Evolutionary conservation across 441 rosid species (phyloP), one percentile per base, ranked within the genome.

Genomic region (Gossypium gossypioides): DNA sequence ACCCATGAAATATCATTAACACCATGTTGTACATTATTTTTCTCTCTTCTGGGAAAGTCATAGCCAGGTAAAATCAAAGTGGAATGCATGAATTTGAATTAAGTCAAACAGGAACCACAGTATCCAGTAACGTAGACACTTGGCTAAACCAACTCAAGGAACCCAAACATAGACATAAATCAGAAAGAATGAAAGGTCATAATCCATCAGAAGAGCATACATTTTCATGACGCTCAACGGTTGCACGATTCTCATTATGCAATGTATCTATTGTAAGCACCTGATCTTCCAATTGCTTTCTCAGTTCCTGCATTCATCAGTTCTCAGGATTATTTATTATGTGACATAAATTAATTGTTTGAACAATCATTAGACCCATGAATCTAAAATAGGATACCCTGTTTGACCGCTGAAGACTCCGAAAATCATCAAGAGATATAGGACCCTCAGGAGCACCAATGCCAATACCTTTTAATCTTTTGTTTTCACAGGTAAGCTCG

Each of bases 381-480:
- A 61, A 51, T 34, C 40, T 32, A 72, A 69, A 34, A 44, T 56
- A 75, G 42, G 68, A 69, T 88, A 95, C 97, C 82, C 78, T 84
- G 78, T 95, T 95, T 21, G 97, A 91, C 64, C 92, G 91, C 71
- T 92, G 99, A 74, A 95, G 97, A 81, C 93, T 95, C 76, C 92
- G 86, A 79, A 95, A 95, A 89, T 95, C 97, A 85, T 91, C 96
- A 73, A 95, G 90, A 71, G 94, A 95, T 79, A 92, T 74, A 71
- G 99, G 99, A 75, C 97, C 99, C 76, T 91, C 94, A 29, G 91
- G 91, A 84, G 94, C 95, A 84, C 96, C 89, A 79, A 92, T 88
- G 65, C 96, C 99, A 72, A 91, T 85, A 29, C 96, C 96, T 79
- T 92, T 95, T 42, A 84, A 76, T 77, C 95, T 90, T 83, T 95